Evolutionary conservation across 495 filamentous ascomycete genomes (phyloP).

Genomic region (Aspergillus haitiensis): DNA sequence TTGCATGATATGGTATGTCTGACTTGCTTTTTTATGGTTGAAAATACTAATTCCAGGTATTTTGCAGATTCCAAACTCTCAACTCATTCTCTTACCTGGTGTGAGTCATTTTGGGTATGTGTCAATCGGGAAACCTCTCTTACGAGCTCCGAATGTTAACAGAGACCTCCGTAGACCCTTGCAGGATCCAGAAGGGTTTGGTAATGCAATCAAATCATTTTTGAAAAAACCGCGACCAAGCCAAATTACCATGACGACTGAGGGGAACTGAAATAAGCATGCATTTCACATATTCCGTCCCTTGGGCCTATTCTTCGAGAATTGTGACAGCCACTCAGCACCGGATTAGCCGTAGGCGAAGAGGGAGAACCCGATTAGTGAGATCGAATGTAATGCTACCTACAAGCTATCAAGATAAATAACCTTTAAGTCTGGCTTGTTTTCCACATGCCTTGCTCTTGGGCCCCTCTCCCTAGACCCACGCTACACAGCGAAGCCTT

Average conservation of each 20-base stretch:
- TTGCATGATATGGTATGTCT: slow-evolving; percentile 1
- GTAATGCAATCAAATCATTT: background rate
- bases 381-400: too few relatives aligned
- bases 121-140: background rate
- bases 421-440: too few relatives aligned
- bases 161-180: background rate
- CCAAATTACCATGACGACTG: too few relatives aligned
- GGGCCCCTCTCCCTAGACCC: slow-evolving; percentile 44
- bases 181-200: slow-evolving; percentile 7
- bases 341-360: too few relatives aligned
- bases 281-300: too few relatives aligned
- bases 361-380: too few relatives aligned
- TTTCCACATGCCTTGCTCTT: too few relatives aligned
- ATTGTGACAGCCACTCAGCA: too few relatives aligned
- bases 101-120: slow-evolving; percentile 13
- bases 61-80: background rate
- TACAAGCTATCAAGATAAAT: too few relatives aligned
- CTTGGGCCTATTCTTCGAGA: too few relatives aligned
- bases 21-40: background rate
- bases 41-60: background rate
- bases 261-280: too few relatives aligned
- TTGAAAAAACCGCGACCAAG: background rate
- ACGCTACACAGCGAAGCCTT: too few relatives aligned
- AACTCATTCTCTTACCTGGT: background rate
- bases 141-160: background rate